Percentiles rank a stretch among this genome's conserved stretches.
phyloP scores from a whole-genome alignment of 176 grass and related monocot genomes.

The Triticum urartu region DNA sequence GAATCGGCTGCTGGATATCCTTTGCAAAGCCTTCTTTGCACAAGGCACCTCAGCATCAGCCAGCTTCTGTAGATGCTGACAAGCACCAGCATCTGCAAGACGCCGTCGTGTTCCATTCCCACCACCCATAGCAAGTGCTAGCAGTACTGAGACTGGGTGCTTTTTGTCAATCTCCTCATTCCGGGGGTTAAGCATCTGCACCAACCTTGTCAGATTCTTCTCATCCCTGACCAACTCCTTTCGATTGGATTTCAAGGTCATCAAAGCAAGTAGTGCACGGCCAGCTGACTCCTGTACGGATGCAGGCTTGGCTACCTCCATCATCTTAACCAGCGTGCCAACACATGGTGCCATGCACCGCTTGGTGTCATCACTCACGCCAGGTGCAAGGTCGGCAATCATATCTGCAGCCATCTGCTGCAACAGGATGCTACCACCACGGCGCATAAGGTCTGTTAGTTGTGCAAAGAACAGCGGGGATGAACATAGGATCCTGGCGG shows the following conservation, averaged over 20 bases:
- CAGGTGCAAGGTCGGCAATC: conserved; percentile 52
- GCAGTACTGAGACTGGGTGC: conserved; percentile 54
- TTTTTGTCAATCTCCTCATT: conserved; percentile 71
- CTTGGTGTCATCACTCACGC: conserved; percentile 53
- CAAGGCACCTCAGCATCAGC: conserved; percentile 67
- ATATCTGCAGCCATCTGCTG: conserved; percentile 64
- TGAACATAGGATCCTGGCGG: conserved; percentile 49
- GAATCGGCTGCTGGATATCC: conserved; percentile 62
- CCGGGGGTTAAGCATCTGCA: conserved; percentile 70
- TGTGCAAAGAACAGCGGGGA: conserved; percentile 71
- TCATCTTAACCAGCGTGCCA: conserved; percentile 59
- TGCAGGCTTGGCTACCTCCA: conserved; percentile 71
- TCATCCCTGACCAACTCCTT: conserved; percentile 73
- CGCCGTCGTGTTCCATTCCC: conserved; percentile 54
- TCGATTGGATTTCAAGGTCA: conserved; percentile 57
- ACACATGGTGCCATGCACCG: conserved; percentile 64
- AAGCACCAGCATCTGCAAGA: conserved; percentile 62
- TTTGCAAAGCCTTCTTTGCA: conserved; percentile 86
- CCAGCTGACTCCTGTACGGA: conserved; percentile 69
- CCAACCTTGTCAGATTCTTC: conserved; percentile 67
- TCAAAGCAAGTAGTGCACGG: conserved; percentile 50
- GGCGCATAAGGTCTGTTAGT: conserved; percentile 58
- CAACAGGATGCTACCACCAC: conserved; percentile 44
- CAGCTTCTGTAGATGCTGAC: conserved; percentile 67
- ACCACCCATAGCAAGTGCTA: conserved; percentile 65